phyloP scores from a whole-genome alignment of 2,329 filamentous ascomycete species.

The Coniella vitis region DNA sequence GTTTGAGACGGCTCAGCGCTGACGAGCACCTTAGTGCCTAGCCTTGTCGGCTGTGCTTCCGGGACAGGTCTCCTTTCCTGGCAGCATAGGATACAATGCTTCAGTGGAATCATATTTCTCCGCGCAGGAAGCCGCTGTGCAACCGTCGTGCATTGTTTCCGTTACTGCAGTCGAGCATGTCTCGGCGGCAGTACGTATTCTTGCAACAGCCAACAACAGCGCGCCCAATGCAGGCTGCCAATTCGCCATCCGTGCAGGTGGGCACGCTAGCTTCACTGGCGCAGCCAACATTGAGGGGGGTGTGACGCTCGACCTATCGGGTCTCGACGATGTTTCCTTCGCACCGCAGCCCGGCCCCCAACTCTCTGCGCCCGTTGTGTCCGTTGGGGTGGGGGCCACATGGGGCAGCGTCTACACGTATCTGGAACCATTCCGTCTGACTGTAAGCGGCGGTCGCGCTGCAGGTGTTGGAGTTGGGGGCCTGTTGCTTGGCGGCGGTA shows the following conservation, averaged over 20 bases:
- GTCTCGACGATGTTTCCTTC: too few relatives aligned
- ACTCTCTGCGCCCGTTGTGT: too few relatives aligned
- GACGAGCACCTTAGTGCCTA: too few relatives aligned
- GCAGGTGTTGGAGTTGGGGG: slow-evolving; percentile 13
- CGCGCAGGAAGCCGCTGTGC: background rate
- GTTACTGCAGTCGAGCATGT: background rate
- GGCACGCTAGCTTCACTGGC: slow-evolving; percentile 3
- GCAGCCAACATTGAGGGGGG: slow-evolving; percentile 1
- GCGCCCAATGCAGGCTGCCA: background rate
- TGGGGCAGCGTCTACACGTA: slow-evolving; percentile 12
- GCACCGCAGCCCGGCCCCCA: too few relatives aligned
- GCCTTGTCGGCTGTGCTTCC: background rate
- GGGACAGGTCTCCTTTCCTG: background rate
- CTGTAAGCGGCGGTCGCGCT: slow-evolving; percentile 14
- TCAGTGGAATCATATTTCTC: background rate
- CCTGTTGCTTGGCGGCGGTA: slow-evolving; percentile 11
- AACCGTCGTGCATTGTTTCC: background rate
- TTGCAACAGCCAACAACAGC: background rate
- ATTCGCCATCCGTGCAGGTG: slow-evolving; percentile 5
- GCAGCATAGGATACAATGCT: background rate
- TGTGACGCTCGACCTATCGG: slow-evolving; percentile 2
- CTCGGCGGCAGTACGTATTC: background rate
- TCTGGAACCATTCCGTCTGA: slow-evolving; percentile 15
- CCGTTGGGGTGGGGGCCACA: slow-evolving; percentile 10
- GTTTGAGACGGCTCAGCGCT: too few relatives aligned